These are phyloP conservation scores for Nakazawaea holstii DNA, from an alignment of 805 yeast genomes.

Conservation along the genomic window DNA sequence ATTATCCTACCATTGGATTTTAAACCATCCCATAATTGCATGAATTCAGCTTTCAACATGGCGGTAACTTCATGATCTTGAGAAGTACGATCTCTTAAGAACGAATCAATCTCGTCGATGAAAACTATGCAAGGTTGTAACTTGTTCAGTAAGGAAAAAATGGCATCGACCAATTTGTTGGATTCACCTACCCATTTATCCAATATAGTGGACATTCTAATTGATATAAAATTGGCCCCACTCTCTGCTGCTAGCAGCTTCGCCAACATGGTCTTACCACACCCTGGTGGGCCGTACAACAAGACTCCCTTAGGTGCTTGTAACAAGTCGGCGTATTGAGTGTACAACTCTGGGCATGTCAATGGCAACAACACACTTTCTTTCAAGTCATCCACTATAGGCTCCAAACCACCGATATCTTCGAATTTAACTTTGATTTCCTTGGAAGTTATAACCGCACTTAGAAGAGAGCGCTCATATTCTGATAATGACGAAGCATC, in stretches of 20 bases:
- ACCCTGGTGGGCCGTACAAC: slow-evolving; percentile 94
- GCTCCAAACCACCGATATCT: slow-evolving; percentile 87
- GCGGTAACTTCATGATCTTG: slow-evolving; percentile 95
- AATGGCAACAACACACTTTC: slow-evolving; percentile 89
- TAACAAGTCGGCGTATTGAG: slow-evolving; percentile 59
- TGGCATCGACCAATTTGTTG: slow-evolving; percentile 88
- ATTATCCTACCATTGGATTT: slow-evolving; percentile 69
- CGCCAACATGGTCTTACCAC: slow-evolving; percentile 97
- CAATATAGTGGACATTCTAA: slow-evolving; percentile 90
- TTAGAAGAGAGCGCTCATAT: slow-evolving; percentile 75
- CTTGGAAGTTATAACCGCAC: slow-evolving; percentile 76
- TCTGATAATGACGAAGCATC: slow-evolving; percentile 26
- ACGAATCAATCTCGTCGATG: slow-evolving; percentile 95
- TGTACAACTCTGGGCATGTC: slow-evolving; percentile 70
- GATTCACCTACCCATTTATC: slow-evolving; percentile 98
- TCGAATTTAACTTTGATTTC: slow-evolving; percentile 73
- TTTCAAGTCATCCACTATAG: slow-evolving; percentile 74
- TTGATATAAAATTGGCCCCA: slow-evolving; percentile 85
- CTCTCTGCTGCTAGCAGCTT: slow-evolving; percentile 91
- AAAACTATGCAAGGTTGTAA: slow-evolving; percentile 92
- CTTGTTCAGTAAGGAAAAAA: slow-evolving; percentile 83
- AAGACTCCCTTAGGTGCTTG: slow-evolving; percentile 94
- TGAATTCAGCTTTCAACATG: slow-evolving; percentile 90
- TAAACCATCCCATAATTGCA: slow-evolving; percentile 97
- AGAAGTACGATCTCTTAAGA: slow-evolving; percentile 77